Evolutionary conservation across 805 yeast species (phyloP).

Genomic region (Hermanozyma aechmeae): DNA sequence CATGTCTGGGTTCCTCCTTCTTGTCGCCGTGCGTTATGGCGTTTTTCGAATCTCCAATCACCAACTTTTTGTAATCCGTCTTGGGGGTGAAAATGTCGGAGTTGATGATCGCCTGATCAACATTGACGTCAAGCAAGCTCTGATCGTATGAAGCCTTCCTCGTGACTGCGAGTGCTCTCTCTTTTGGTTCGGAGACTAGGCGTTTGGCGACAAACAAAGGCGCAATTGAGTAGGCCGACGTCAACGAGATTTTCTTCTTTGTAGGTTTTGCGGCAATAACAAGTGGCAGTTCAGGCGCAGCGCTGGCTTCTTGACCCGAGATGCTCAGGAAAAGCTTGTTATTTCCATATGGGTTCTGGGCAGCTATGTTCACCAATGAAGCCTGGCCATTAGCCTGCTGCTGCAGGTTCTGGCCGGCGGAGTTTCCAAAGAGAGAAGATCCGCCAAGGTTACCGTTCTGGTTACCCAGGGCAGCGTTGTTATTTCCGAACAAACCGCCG

Average conservation of each 20-base stretch:
- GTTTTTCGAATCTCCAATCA: conserved; percentile 37
- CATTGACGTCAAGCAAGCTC: conserved; percentile 30
- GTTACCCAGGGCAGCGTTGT: neutral
- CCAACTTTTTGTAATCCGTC: conserved; percentile 41
- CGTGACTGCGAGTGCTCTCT: neutral
- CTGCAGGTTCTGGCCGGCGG: conserved; percentile 14
- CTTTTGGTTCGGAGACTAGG: conserved; percentile 2
- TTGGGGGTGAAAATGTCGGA: conserved; percentile 68
- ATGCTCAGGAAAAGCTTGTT: conserved; percentile 56
- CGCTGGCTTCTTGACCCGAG: conserved; percentile 12
- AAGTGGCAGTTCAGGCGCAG: conserved; percentile 19
- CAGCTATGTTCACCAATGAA: conserved; percentile 17
- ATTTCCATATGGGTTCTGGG: conserved; percentile 66
- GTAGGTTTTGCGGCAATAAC: conserved; percentile 11
- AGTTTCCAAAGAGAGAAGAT: conserved; percentile 16
- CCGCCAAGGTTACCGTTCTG: conserved; percentile 10
- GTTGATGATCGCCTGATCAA: conserved; percentile 61
- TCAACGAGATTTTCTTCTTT: conserved; percentile 53
- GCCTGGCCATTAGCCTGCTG: conserved; percentile 10
- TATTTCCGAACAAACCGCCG: conserved; percentile 5
- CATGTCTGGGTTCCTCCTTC: conserved; percentile 17
- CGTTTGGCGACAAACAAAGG: conserved; percentile 35
- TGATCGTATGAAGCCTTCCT: conserved; percentile 1
- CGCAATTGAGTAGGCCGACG: conserved; percentile 49
- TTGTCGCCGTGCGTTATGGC: no score